Evolutionary conservation across 306 rosid genomes (phyloP).

Genomic region (Potentilla sterilis): DNA sequence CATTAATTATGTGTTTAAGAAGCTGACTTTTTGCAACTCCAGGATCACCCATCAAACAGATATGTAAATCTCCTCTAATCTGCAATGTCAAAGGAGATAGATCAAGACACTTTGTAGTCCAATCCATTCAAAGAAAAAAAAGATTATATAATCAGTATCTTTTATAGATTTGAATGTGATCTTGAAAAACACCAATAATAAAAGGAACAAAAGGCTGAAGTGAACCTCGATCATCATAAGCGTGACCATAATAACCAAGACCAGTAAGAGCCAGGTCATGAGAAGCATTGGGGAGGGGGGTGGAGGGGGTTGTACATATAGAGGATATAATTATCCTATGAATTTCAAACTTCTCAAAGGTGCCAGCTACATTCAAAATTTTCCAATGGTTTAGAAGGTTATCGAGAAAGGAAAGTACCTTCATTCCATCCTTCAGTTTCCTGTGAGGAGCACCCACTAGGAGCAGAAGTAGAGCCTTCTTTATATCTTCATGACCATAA

Average conservation of each 20-base stretch:
- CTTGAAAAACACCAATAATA: neutral
- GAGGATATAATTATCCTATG: no score
- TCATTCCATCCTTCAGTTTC: slow-evolving; percentile 94
- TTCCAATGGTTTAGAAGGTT: neutral
- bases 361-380: slow-evolving; percentile 9
- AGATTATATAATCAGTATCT: slow-evolving; percentile 2
- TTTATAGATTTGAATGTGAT: neutral
- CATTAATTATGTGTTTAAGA: slow-evolving; percentile 89
- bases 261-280: neutral
- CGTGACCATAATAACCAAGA: neutral
- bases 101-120: neutral
- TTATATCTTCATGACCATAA: slow-evolving; percentile 93
- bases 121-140: neutral
- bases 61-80: slow-evolving; percentile 97
- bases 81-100: slow-evolving; percentile 29
- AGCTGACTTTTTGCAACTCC: slow-evolving; percentile 99
- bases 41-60: slow-evolving; percentile 99
- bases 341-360: neutral
- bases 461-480: slow-evolving; percentile 87
- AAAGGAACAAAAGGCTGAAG: neutral
- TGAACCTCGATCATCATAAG: neutral
- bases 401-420: slow-evolving; percentile 41
- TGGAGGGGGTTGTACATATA: no score
- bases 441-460: slow-evolving; percentile 96
- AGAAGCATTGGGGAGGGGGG: neutral